These are phyloP conservation scores for Paramecium sexaurelia DNA, from an alignment of 73 alveolate genomes.

Conservation along the genomic window DNA sequence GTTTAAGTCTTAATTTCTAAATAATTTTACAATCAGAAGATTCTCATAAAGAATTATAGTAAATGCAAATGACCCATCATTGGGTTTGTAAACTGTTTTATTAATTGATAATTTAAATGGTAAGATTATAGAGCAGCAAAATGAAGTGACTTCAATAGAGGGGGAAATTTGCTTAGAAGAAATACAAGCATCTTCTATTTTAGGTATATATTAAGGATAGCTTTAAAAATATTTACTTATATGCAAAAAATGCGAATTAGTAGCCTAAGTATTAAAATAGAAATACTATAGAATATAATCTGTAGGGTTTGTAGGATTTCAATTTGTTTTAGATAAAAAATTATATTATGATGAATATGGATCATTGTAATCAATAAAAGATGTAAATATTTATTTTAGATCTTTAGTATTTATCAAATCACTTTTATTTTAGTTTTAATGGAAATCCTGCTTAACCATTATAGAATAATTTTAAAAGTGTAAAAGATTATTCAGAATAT, in stretches of 20 bases:
- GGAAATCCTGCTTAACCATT: constrained; percentile 10
- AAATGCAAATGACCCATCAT: neutral
- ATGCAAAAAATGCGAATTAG: constrained; percentile 13
- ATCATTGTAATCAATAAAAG: neutral
- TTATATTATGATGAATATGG: neutral
- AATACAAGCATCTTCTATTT: constrained; percentile 41
- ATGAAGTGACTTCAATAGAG: neutral
- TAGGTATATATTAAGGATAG: constrained; percentile 46
- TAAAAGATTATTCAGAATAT: neutral
- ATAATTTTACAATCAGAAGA: neutral
- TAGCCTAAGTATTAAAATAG: constrained; percentile 1
- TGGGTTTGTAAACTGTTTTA: neutral
- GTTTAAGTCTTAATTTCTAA: neutral
- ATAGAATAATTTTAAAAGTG: neutral
- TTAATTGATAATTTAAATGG: neutral
- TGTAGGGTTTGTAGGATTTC: neutral
- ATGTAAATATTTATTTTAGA: neutral
- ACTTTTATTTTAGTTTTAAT: constrained; percentile 43
- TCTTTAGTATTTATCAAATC: constrained; percentile 1
- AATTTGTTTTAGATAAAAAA: neutral
- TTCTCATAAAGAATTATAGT: neutral
- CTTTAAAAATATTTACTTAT: neutral
- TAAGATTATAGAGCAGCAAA: neutral
- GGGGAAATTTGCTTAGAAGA: neutral
- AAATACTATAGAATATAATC: neutral